phyloP scores from a whole-genome alignment of 805 yeast genomes.

The Ogataea trehalophila region DNA sequence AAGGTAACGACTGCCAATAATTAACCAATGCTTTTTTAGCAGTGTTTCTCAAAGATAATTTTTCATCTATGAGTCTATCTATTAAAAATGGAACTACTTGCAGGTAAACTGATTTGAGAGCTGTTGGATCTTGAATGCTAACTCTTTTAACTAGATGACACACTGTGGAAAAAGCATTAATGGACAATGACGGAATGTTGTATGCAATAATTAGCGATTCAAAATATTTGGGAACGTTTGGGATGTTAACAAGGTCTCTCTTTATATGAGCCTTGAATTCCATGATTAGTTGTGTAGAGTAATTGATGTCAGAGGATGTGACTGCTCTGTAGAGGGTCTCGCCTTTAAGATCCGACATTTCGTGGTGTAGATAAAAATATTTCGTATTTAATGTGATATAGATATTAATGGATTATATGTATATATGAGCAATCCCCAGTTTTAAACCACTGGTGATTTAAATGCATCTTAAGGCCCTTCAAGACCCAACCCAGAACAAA shows the following conservation, averaged over 20 bases:
- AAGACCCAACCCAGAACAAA: neutral
- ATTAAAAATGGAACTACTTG: constrained; percentile 49
- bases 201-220: constrained; percentile 45
- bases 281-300: constrained; percentile 22
- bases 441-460: too few relatives aligned
- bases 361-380: neutral
- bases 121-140: constrained; percentile 48
- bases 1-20: constrained; percentile 50
- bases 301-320: constrained; percentile 13
- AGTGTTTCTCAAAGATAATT: constrained; percentile 33
- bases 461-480: too few relatives aligned
- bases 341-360: constrained; percentile 20
- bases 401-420: too few relatives aligned
- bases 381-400: too few relatives aligned
- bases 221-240: constrained; percentile 44
- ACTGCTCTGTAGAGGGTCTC: constrained; percentile 24
- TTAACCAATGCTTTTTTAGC: constrained; percentile 49
- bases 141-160: constrained; percentile 56
- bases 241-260: constrained; percentile 47
- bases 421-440: too few relatives aligned
- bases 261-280: constrained; percentile 51
- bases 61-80: constrained; percentile 40
- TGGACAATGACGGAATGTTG: constrained; percentile 33
- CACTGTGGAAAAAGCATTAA: constrained; percentile 46
- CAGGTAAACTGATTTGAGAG: constrained; percentile 38